Evolutionary conservation across 345 rosid genomes (phyloP), one percentile per base, ranked within the genome.

Genomic region (Eucalyptus paniculata): DNA sequence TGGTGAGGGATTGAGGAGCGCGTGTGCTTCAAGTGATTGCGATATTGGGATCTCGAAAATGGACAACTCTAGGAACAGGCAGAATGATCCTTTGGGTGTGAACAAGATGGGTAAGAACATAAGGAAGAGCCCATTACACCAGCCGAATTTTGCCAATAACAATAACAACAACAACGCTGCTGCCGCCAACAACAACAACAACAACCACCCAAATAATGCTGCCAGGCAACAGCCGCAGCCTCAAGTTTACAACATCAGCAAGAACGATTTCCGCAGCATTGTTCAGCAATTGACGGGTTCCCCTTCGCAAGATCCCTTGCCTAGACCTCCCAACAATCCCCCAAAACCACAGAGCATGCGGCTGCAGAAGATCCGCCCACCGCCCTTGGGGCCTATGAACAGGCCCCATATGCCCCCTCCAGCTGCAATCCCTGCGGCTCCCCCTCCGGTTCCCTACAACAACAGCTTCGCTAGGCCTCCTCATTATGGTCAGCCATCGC

Each of bases 281-380:
- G 99, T 96, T 93, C 99, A 97, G 94, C 97, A 95, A 91, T 94
- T 97, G 19, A 97, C 99, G 2, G 99, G 99, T 88, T 96, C 99
- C 49, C 97, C 97, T n/a, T 93, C 97, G 6, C 96, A 86, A 50
- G 97, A 97, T 34, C 94, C 92, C 88, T 91, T 95, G 92, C 98
- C 98, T 77, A 95, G 94, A 56, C 99, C 99, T 77, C 94, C 96
- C 30, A 95, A 93, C 87, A 96, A 94, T 90, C 92, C 95, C 69
- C 95, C 96, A 12, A 96, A 94, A 93, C 94, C 99, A 58, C 97
- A 95, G 90, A 96, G 95, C 89, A 90, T 93, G 88, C 92, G 99
- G 92, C 87, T 97, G 95, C 99, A 96, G 90, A 94, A 92, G 94
- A 95, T 97, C 90, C 93, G 99, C 90, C 98, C 99, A 4, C 94